Conservation (phyloP, 306 rosid species). For the Begonia peltatifolia region DNA sequence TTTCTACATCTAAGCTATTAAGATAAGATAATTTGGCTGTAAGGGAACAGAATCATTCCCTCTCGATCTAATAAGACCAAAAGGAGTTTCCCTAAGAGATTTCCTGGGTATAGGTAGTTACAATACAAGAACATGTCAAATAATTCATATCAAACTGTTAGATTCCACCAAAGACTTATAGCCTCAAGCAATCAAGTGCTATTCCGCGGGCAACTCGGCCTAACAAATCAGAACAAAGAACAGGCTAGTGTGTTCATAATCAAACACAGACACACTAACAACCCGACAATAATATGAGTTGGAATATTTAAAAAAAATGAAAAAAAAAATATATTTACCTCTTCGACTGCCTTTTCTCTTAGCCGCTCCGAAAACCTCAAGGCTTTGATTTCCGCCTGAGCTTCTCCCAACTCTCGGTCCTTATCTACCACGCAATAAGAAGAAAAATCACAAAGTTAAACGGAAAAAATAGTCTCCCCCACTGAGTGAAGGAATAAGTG, state of each 20-base stretch:
- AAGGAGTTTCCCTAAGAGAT: no score
- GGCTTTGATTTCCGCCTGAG: constrained; percentile 97
- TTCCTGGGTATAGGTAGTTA: no score
- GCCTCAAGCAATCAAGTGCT: no score
- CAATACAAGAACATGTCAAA: no score
- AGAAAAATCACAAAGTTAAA: constrained; percentile 7
- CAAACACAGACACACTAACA: constrained; percentile 9
- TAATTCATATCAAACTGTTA: no score
- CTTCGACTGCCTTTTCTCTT: constrained; percentile 92
- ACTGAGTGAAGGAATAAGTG: not conserved
- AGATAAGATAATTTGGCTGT: no score
- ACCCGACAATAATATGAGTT: constrained; percentile 21
- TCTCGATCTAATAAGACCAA: no score
- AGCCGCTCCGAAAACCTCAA: constrained; percentile 77
- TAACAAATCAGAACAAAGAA: constrained; percentile 5
- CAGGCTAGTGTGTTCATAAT: not conserved
- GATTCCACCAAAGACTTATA: no score
- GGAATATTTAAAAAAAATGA: constrained; percentile 18
- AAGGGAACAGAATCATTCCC: no score
- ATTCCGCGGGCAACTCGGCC: not conserved
- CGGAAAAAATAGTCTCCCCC: no score
- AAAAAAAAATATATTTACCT: constrained; percentile 49
- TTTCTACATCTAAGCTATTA: no score
- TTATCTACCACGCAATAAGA: constrained; percentile 47
- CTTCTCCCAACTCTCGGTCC: constrained; percentile 86